Evolutionary conservation across 2,329 filamentous ascomycete species (phyloP).

Genomic region (Diaporthe citrichinensis): DNA sequence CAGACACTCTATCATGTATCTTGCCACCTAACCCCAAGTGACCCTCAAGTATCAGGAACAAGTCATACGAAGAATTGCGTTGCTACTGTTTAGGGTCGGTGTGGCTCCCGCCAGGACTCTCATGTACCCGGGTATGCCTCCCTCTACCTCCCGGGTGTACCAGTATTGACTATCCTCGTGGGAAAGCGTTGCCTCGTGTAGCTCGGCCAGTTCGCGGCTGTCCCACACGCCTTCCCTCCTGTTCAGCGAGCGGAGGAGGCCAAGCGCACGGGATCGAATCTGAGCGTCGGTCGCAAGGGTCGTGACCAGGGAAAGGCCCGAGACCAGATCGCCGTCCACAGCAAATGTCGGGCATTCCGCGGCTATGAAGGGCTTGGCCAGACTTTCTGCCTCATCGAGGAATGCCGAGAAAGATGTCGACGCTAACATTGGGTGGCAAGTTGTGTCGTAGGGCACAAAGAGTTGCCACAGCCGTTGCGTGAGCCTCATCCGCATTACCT

Average conservation of each 20-base stretch:
- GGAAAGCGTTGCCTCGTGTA: constrained; percentile 1
- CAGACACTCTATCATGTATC: no score
- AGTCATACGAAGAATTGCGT: constrained; percentile 11
- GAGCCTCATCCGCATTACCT: background rate
- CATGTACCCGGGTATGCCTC: constrained; percentile 11
- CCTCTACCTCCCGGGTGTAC: background rate
- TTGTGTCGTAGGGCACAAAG: background rate
- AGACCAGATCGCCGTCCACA: constrained; percentile 2
- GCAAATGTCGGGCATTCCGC: background rate
- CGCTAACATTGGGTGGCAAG: background rate
- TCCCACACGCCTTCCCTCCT: constrained; percentile 10
- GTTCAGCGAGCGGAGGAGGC: constrained; percentile 12
- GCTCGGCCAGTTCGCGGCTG: background rate
- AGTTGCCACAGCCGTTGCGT: background rate
- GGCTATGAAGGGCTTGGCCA: background rate
- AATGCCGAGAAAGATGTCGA: background rate
- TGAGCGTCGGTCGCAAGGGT: background rate
- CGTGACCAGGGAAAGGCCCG: background rate
- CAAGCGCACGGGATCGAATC: background rate
- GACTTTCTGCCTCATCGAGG: background rate
- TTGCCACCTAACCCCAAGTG: no score
- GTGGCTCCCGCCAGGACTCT: background rate
- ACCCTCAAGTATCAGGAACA: background rate
- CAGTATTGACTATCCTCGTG: constrained; percentile 7
- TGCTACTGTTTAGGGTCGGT: background rate